Evolutionary conservation across 2,329 filamentous ascomycete species (phyloP), one percentile per base, ranked within the genome.

Genomic region (Neonectria magnoliae): DNA sequence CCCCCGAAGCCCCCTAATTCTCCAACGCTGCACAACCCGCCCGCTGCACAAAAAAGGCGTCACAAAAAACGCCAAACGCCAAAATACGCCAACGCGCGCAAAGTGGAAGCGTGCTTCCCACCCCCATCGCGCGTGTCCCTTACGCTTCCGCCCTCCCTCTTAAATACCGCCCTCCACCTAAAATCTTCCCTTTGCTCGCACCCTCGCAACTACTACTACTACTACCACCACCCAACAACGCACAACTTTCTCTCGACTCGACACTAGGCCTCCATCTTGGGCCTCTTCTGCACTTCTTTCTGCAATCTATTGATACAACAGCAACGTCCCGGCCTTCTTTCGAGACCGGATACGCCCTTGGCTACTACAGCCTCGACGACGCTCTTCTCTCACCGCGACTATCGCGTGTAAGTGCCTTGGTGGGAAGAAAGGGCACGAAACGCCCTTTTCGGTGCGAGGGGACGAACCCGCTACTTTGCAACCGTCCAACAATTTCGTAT

Each of bases 81-180:
- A 65, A 67, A 68, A 65, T 25, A 67, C 66, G 66, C 66, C 62
- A 68, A 65, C 62, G 62, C 62, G 58, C 51, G 58, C 51, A 41
- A 41, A 18, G 29, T 22, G 27, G 33, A 47, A 42, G 51, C 61
- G 64, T 64, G 63, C 59, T 14, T 25, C 22, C 22, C 22, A 25
- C 22, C 25, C 56, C 57, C 29, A 41, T 57, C 63, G 63, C 64
- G 60, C 50, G 42, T 47, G 33, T 50, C 57, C 33, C 33, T 14
- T 11, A 8, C 31, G 6, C 29, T 29, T 27, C 54, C 51, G 20
- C 56, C 44, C 29, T 31, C 22, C 48, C 22, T 52, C 55, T 65
- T 65, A 65, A 65, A 65, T 65, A 62, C 53, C 63, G 53, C 60
- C 60, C 60, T 53, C 48, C 52, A 42, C 57, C 50, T 59, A 33